Percentiles rank a stretch among this genome's conserved stretches.
Conservation (phyloP, 352 stramenopile genomes). For the Phytophthora foliorum region DNA sequence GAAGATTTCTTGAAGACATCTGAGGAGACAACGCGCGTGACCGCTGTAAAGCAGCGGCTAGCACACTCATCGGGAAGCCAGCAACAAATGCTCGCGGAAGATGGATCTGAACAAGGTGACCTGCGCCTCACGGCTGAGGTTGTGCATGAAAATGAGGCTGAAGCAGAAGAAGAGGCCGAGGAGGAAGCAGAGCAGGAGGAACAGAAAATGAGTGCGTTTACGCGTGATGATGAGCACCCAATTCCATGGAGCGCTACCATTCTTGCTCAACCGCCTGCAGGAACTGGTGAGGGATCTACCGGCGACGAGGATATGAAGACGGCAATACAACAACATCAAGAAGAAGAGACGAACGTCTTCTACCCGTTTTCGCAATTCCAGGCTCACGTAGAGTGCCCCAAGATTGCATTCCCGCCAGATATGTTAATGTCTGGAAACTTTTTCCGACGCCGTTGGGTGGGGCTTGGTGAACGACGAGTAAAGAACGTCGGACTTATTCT, state of each 20-base stretch:
- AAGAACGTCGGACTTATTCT: conserved; percentile 92
- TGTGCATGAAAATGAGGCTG: conserved; percentile 92
- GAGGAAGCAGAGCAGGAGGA: conserved; percentile 92
- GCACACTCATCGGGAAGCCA: conserved; percentile 62
- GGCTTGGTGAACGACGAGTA: conserved; percentile 84
- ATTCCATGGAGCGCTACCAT: conserved; percentile 80
- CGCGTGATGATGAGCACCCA: conserved; percentile 89
- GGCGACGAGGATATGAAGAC: conserved; percentile 39
- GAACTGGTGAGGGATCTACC: conserved; percentile 2
- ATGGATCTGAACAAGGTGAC: conserved; percentile 71
- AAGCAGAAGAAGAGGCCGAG: conserved; percentile 90
- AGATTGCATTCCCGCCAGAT: conserved; percentile 73
- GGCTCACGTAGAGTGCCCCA: conserved; percentile 74
- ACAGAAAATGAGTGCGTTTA: conserved; percentile 93
- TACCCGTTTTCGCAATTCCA: conserved; percentile 86
- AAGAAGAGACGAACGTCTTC: conserved; percentile 74
- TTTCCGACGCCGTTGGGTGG: conserved; percentile 90
- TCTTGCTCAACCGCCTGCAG: conserved; percentile 42
- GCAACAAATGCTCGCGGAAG: conserved; percentile 44
- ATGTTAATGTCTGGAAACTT: conserved; percentile 92
- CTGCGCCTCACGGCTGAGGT: conserved; percentile 87
- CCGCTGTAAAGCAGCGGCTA: conserved; percentile 68
- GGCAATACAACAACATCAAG: conserved; percentile 32
- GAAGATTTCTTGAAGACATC: conserved; percentile 65
- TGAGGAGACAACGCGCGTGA: conserved; percentile 61